Percentiles rank a stretch among this genome's conserved stretches.
Evolutionary conservation across 768 basidiomycete genomes (phyloP).

Genomic region (Lyophyllum shimeji): DNA sequence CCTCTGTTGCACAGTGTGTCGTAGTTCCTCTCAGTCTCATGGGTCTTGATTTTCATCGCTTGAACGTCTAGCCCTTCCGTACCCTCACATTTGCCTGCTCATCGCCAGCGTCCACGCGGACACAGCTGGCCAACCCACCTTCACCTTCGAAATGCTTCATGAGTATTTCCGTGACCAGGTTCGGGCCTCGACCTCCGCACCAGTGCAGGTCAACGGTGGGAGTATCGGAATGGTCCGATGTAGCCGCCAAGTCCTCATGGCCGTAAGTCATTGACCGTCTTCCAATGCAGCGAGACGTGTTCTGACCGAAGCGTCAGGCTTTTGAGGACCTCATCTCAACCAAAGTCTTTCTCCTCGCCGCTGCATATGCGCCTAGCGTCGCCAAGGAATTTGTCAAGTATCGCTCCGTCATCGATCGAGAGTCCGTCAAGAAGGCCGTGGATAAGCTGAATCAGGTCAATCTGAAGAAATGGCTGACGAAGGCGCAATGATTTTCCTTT

Average conservation of each 20-base stretch:
- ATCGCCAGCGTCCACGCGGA: conserved; percentile 81
- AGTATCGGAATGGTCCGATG: conserved; percentile 74
- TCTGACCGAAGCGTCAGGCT: conserved; percentile 44
- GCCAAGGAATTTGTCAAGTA: conserved; percentile 77
- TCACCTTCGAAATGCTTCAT: conserved; percentile 92
- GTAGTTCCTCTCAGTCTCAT: background rate
- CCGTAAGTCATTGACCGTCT: conserved; percentile 44
- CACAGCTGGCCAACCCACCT: conserved; percentile 71
- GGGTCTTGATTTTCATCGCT: background rate
- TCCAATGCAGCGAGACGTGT: background rate
- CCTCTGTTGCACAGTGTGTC: conserved; percentile 53
- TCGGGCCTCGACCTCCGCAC: conserved; percentile 68
- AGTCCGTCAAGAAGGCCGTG: conserved; percentile 66
- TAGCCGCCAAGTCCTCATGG: conserved; percentile 60
- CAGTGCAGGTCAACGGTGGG: conserved; percentile 72
- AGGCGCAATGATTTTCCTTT: conserved; percentile 37
- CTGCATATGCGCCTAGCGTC: conserved; percentile 45
- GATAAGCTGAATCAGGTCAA: conserved; percentile 66
- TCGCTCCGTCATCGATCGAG: conserved; percentile 61
- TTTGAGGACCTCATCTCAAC: conserved; percentile 68
- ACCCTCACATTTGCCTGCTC: conserved; percentile 79
- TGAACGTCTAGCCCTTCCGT: conserved; percentile 56
- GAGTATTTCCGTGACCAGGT: conserved; percentile 77
- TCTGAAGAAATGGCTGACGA: conserved; percentile 77
- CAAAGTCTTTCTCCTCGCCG: conserved; percentile 55